These are phyloP conservation scores for Fragilariopsis cylindrus DNA, from an alignment of 108 stramenopile species.

Conservation along the genomic window DNA sequence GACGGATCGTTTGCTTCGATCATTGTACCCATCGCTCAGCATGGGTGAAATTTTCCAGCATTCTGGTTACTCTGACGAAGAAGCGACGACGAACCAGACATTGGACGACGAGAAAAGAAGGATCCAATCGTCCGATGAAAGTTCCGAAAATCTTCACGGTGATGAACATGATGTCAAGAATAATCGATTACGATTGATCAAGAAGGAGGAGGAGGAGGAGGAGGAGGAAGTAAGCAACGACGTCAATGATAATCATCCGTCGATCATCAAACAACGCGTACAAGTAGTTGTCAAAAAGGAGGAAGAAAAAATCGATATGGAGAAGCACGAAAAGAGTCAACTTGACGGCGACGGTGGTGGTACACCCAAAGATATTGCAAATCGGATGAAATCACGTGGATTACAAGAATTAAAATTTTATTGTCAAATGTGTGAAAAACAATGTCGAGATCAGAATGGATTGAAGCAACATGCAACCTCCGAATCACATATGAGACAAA, in stretches of 20 bases:
- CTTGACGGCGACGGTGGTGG: constrained; percentile 4
- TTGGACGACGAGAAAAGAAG: too few species aligned
- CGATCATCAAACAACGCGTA: too few species aligned
- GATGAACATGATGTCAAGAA: too few species aligned
- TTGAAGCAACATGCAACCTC: constrained; percentile 98
- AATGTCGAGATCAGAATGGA: constrained; percentile 96
- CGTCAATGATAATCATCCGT: too few species aligned
- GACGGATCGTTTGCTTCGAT: constrained; percentile 2
- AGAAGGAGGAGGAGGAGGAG: too few species aligned
- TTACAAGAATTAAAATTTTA: constrained; percentile 96
- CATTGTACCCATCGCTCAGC: not conserved
- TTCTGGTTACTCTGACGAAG: not conserved
- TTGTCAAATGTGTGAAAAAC: constrained; percentile 99
- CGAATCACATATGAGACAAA: constrained; percentile 96
- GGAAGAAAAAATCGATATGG: constrained; percentile 1
- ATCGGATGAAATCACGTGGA: constrained; percentile 94
- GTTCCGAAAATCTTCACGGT: not conserved
- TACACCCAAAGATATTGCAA: constrained; percentile 79
- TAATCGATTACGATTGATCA: too few species aligned
- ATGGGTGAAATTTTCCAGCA: not conserved
- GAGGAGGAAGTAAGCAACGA: too few species aligned
- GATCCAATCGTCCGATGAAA: not conserved
- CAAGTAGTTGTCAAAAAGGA: too few species aligned
- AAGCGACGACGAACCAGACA: not conserved
- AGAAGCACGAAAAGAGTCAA: constrained; percentile 75